These are phyloP conservation scores for Oryza meyeriana DNA, from an alignment of 176 grass and related monocot species.

Conservation along the genomic window DNA sequence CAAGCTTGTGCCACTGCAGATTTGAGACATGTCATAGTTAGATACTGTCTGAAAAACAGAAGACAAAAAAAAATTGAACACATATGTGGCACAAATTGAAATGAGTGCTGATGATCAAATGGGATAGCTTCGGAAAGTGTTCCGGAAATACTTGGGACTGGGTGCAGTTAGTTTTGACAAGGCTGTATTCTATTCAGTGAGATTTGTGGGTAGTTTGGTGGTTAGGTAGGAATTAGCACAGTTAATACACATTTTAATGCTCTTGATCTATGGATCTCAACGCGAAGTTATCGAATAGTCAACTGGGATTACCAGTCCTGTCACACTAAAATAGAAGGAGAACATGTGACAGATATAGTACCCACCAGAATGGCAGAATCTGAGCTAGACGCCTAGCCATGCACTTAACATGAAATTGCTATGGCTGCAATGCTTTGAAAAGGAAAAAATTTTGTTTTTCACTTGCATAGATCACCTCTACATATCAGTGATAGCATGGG, in stretches of 20 bases:
- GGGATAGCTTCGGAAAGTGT: background rate
- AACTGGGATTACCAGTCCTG: background rate
- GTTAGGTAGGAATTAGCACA: background rate
- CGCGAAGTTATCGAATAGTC: background rate
- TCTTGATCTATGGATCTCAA: constrained; percentile 31
- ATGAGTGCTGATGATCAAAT: background rate
- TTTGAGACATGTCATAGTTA: background rate
- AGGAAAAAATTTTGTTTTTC: background rate
- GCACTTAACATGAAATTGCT: background rate
- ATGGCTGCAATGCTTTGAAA: background rate
- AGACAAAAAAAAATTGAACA: background rate
- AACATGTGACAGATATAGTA: constrained; percentile 18
- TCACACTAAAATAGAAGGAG: constrained; percentile 17
- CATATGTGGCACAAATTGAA: background rate
- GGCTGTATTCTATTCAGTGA: background rate
- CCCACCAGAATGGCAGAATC: constrained; percentile 9
- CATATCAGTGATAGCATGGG: background rate
- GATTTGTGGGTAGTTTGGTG: background rate
- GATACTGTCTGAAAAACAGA: background rate
- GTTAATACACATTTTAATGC: background rate
- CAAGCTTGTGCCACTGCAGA: background rate
- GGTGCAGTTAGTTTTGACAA: background rate
- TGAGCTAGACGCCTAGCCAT: background rate
- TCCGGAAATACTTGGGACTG: background rate
- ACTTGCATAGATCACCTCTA: background rate